A percentile compares a stretch with the other conserved stretches of the same genome.
Conservation (phyloP, 2,329 filamentous ascomycete species). For the Aaosphaeria arxii region DNA sequence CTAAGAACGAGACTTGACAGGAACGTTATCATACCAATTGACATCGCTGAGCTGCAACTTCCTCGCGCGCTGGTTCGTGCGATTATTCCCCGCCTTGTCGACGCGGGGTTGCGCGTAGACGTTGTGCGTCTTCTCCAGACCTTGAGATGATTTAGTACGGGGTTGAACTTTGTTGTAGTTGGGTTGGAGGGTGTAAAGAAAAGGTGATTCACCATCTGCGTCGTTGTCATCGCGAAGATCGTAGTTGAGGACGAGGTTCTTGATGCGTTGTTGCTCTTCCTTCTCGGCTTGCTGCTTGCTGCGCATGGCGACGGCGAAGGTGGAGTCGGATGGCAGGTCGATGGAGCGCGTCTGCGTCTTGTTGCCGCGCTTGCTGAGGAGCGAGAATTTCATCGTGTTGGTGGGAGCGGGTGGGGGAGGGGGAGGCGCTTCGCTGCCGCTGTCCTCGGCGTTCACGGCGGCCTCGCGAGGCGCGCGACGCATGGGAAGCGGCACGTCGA, state of each 20-base stretch:
- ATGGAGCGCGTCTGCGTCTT: slow-evolving; percentile 93
- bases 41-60: slow-evolving; percentile 95
- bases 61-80: slow-evolving; percentile 75
- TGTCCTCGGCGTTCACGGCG: slow-evolving; percentile 39
- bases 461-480: slow-evolving; percentile 62
- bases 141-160: slow-evolving; percentile 34
- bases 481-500: slow-evolving; percentile 97
- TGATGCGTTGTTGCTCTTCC: slow-evolving; percentile 97
- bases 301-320: slow-evolving; percentile 93
- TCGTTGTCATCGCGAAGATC: slow-evolving; percentile 82
- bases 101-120: slow-evolving; percentile 45
- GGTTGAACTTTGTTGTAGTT: slow-evolving; percentile 48
- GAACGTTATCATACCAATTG: slow-evolving; percentile 72
- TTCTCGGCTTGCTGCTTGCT: slow-evolving; percentile 91
- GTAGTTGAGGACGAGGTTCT: slow-evolving; percentile 94
- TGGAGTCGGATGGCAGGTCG: slow-evolving; percentile 85
- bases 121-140: slow-evolving; percentile 40
- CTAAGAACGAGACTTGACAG: slow-evolving; percentile 10
- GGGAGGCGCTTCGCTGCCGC: slow-evolving; percentile 37
- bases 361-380: slow-evolving; percentile 94
- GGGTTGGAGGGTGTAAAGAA: slow-evolving; percentile 40
- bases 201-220: slow-evolving; percentile 62
- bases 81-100: slow-evolving; percentile 61
- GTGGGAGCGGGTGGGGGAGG: slow-evolving; percentile 29
- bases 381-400: slow-evolving; percentile 89